phyloP scores from a whole-genome alignment of 2,329 filamentous ascomycete species.

The Fonsecaea pugnacius region DNA sequence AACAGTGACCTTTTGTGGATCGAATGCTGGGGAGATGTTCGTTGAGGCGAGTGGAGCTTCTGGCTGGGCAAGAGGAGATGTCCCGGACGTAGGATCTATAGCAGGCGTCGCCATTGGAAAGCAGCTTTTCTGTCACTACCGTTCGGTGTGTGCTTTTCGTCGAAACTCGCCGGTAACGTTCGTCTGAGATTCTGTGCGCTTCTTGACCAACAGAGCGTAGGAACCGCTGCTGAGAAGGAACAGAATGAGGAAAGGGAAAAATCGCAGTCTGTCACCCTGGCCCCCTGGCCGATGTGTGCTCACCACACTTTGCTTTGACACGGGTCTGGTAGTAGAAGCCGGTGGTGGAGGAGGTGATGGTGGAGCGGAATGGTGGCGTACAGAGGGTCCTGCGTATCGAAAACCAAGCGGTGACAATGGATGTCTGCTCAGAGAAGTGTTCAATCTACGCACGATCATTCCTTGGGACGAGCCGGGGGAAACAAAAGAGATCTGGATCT shows the following conservation, averaged over 20 bases:
- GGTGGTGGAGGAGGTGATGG: constrained; percentile 6
- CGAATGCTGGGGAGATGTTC: constrained; percentile 72
- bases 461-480: constrained; percentile 16
- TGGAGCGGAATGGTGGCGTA: constrained; percentile 26
- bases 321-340: constrained; percentile 12
- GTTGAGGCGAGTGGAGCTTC: constrained; percentile 54
- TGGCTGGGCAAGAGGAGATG: constrained; percentile 40
- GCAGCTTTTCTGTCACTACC: constrained; percentile 14
- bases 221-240: constrained; percentile 54
- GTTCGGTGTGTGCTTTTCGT: constrained; percentile 38
- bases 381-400: not conserved
- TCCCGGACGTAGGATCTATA: constrained; percentile 31
- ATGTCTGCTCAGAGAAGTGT: constrained; percentile 14
- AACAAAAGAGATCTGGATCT: not conserved
- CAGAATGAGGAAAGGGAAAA: constrained; percentile 51
- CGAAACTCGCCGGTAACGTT: constrained; percentile 37
- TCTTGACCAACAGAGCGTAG: constrained; percentile 58
- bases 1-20: constrained; percentile 77
- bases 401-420: constrained; percentile 9
- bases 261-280: constrained; percentile 29
- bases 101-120: constrained; percentile 30
- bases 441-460: constrained; percentile 19
- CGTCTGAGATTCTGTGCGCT: constrained; percentile 37
- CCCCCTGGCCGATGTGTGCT: constrained; percentile 31
- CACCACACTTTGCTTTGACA: constrained; percentile 1